These are phyloP conservation scores for Cryptococcus jaspeensis DNA, from an alignment of 1,284 basidiomycete genomes.

Conservation along the genomic window DNA sequence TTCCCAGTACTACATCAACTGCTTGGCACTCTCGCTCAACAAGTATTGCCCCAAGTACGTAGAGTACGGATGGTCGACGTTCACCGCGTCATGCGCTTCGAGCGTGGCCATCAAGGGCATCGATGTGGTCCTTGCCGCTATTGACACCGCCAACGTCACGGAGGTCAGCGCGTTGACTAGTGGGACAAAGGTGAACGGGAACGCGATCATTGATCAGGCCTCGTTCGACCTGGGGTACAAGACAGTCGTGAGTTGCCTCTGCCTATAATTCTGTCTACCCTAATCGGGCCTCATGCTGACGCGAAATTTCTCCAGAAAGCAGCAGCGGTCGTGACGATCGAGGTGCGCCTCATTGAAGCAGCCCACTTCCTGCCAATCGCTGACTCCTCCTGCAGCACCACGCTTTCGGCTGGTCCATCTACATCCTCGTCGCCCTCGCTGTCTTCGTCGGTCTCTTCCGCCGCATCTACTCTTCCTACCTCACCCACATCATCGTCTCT, in stretches of 20 bases:
- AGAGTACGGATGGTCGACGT: no score
- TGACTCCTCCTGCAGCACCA: constrained; percentile 15
- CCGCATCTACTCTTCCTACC: constrained; percentile 7
- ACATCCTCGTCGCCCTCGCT: constrained; percentile 19
- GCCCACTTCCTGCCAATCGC: no score
- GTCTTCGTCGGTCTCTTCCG: constrained; percentile 21
- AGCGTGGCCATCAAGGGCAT: no score
- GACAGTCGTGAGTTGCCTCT: constrained; percentile 11
- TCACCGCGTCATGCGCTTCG: no score
- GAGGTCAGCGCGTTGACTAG: background rate
- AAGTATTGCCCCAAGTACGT: no score
- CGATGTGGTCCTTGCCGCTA: background rate
- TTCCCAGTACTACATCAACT: no score
- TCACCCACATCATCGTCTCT: background rate
- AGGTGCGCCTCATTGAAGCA: no score
- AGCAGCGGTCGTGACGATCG: no score
- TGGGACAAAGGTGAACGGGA: constrained; percentile 7
- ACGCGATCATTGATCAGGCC: constrained; percentile 5
- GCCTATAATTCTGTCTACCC: no score
- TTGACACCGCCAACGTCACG: background rate
- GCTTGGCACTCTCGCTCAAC: no score
- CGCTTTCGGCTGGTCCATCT: constrained; percentile 25
- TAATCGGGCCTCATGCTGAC: no score
- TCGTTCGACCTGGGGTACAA: constrained; percentile 11
- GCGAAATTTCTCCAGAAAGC: no score